phyloP scores from a whole-genome alignment of 805 yeast genomes.

The Spathaspora sp. region DNA sequence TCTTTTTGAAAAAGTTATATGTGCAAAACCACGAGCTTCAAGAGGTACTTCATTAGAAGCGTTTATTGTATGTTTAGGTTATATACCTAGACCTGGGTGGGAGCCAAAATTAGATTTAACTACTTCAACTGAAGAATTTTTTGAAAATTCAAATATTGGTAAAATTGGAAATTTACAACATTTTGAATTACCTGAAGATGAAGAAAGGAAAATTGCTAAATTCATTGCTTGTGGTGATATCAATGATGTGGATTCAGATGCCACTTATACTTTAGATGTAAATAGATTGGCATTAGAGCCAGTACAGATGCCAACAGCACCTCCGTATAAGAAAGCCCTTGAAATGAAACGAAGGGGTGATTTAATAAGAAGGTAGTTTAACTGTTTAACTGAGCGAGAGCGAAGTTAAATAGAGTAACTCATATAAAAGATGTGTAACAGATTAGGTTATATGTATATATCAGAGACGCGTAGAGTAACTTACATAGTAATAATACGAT shows the following conservation, averaged over 20 bases:
- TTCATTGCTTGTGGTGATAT: slow-evolving; percentile 95
- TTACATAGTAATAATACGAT: no score
- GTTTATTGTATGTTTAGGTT: slow-evolving; percentile 88
- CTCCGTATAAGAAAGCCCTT: slow-evolving; percentile 91
- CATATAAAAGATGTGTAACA: not conserved
- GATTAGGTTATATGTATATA: no score
- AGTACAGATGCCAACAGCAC: slow-evolving; percentile 93
- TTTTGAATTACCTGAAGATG: slow-evolving; percentile 45
- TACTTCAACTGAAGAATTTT: slow-evolving; percentile 77
- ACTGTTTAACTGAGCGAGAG: not conserved
- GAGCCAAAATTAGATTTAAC: slow-evolving; percentile 56
- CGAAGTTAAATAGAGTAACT: no score
- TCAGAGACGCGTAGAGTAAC: no score
- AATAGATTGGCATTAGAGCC: slow-evolving; percentile 67
- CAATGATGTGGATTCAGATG: slow-evolving; percentile 87
- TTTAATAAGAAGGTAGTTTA: slow-evolving; percentile 15
- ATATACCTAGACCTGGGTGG: slow-evolving; percentile 83
- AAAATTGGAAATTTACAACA: slow-evolving; percentile 46
- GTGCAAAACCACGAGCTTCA: slow-evolving; percentile 95
- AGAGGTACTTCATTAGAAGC: slow-evolving; percentile 94
- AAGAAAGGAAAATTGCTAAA: slow-evolving; percentile 79
- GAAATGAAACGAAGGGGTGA: slow-evolving; percentile 78
- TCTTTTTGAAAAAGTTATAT: slow-evolving; percentile 79
- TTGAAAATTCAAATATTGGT: slow-evolving; percentile 60
- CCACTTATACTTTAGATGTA: slow-evolving; percentile 68